Base-by-base conservation (phyloP, 1,284 basidiomycete genomes). In the Malassezia cuniculi region DNA sequence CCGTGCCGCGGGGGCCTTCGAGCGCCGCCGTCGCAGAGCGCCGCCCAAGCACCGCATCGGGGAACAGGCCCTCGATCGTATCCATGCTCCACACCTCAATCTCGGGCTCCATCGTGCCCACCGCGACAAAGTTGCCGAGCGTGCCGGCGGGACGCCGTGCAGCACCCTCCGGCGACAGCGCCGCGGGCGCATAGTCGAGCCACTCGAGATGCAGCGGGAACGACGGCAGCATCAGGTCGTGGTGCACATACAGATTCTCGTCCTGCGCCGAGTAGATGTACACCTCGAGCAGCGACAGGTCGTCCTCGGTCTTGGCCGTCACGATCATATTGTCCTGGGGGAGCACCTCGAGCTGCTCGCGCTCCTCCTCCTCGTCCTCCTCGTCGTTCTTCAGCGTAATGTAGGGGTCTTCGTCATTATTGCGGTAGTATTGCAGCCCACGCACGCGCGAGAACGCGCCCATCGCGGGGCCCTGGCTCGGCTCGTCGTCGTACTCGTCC, bases 41-140 rank as follows among this genome's bases (percentile, higher is more conserved):
- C 28, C 84, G 78, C 8, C 93, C 93, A 18, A 97, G 78, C 39
- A 99, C 79, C 42, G 81, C 80, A 51, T 83, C 78, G 0, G 93
- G 93, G 66, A 93, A 97, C 72, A 95, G 81, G 8, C 85, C 80
- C 60, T 97, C 93, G 37, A 97, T 76, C 17, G 82, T 75, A 66
- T 97, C 89, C 52, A 95, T 75, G 29, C 84, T 86, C 87, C 90
- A 97, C 55, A 99, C 87, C 69, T 99, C 93, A 55, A 99, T 95
- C 61, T 90, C 86, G 11, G 90, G 90, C 55, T 97, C 90, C 54
- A 97, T 80, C 3, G 87, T 90, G 8, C 89, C 90, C 11, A 97
- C 89, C 2, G 93, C 93, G 52, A 99, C 80, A 68, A 82, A 95
- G 69, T 81, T 93, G 21, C 90, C 90, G 46, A 76, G 74, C 40